A percentile compares a stretch with the other conserved stretches of the same genome.
phyloP scores from a whole-genome alignment of 495 filamentous ascomycete genomes.

The Talaromyces wortmannii region DNA sequence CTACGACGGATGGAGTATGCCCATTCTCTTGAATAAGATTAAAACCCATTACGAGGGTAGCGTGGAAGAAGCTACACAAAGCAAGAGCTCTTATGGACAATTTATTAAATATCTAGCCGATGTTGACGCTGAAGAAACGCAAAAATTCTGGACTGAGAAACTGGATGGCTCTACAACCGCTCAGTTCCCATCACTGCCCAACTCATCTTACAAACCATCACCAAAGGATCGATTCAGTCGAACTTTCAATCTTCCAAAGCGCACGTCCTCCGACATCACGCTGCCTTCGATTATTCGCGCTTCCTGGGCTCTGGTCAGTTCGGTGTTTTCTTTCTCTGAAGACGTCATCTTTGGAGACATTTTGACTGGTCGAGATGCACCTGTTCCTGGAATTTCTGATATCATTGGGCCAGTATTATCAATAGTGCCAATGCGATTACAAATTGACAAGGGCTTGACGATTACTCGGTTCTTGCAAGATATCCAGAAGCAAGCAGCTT shows the following conservation, averaged over 20 bases:
- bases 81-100: slow-evolving; percentile 4
- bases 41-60: slow-evolving; percentile 16
- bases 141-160: slow-evolving; percentile 21
- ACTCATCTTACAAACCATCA: slow-evolving; percentile 35
- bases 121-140: slow-evolving; percentile 10
- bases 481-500: slow-evolving; percentile 38
- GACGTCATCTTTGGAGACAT: slow-evolving; percentile 47
- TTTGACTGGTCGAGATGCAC: slow-evolving; percentile 27
- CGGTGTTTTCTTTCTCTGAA: slow-evolving; percentile 31
- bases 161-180: slow-evolving; percentile 31
- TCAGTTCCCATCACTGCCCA: slow-evolving; percentile 42
- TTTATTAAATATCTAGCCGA: slow-evolving; percentile 20
- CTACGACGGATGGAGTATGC: slow-evolving; percentile 55
- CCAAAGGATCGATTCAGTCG: slow-evolving; percentile 35
- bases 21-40: slow-evolving; percentile 22
- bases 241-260: slow-evolving; percentile 25
- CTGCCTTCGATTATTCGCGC: slow-evolving; percentile 42
- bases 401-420: slow-evolving; percentile 41
- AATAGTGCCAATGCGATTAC: slow-evolving; percentile 48
- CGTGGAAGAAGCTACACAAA: not conserved
- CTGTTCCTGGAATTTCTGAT: slow-evolving; percentile 24
- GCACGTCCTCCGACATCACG: slow-evolving; percentile 24
- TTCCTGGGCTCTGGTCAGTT: slow-evolving; percentile 45
- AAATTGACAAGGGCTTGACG: slow-evolving; percentile 5
- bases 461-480: slow-evolving; percentile 16